A percentile compares a stretch with the other conserved stretches of the same genome.
phyloP scores from a whole-genome alignment of 306 rosid genomes.

The Dalbergia cochinchinensis region DNA sequence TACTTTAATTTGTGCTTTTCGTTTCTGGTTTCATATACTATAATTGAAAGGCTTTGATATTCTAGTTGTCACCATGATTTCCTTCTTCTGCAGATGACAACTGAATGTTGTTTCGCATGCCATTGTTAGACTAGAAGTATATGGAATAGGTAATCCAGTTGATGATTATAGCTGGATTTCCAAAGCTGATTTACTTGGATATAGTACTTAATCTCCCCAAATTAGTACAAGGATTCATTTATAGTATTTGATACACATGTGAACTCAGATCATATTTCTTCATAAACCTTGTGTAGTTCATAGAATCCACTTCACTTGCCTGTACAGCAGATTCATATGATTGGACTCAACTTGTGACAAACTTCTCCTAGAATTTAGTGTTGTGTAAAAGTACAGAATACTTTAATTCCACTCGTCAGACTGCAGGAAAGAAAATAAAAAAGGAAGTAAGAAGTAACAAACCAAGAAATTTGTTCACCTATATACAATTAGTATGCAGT shows the following conservation, averaged over 20 bases:
- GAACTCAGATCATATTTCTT: neutral
- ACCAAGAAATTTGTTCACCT: neutral
- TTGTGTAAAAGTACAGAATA: slow-evolving; percentile 3
- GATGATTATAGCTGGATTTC: slow-evolving; percentile 25
- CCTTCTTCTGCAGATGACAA: neutral
- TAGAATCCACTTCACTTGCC: slow-evolving; percentile 13
- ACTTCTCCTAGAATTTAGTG: neutral
- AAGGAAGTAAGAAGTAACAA: neutral
- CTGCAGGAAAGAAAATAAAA: neutral
- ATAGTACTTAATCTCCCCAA: neutral
- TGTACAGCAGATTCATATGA: neutral
- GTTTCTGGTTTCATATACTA: neutral
- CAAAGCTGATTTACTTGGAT: slow-evolving; percentile 2
- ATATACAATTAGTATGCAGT: neutral
- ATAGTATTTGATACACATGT: neutral
- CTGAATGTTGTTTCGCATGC: neutral
- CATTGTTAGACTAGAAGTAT: neutral
- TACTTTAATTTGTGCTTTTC: no score
- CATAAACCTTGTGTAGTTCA: neutral
- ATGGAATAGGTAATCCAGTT: neutral
- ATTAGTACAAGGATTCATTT: slow-evolving; percentile 4
- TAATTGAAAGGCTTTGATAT: neutral
- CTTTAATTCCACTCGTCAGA: neutral
- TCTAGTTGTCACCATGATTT: neutral
- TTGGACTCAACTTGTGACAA: slow-evolving; percentile 4